Conservation (phyloP, 257 asterid genomes). For the Thymus quinquecostatus region DNA sequence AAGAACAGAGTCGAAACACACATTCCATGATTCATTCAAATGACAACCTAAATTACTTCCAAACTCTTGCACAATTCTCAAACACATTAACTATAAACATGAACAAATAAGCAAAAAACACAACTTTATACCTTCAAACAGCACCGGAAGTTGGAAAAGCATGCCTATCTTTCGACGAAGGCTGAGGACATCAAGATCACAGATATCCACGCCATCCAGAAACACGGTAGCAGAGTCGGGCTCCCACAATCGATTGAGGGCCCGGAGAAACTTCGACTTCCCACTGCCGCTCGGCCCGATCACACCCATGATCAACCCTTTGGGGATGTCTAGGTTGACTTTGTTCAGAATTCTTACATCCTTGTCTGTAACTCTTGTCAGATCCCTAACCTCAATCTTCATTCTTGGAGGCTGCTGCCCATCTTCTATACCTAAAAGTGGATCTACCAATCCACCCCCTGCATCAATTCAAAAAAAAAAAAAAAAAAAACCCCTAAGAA, state of each 20-base stretch:
- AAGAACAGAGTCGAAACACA: too few species aligned
- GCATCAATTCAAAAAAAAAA: background rate
- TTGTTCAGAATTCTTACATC: constrained; percentile 53
- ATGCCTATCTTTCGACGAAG: constrained; percentile 77
- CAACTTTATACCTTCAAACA: constrained; percentile 59
- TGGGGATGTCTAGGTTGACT: constrained; percentile 59
- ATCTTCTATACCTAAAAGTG: too few species aligned
- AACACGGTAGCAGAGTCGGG: constrained; percentile 65
- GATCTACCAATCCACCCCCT: too few species aligned
- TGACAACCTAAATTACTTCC: background rate
- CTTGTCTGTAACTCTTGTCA: constrained; percentile 50
- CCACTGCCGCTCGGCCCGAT: constrained; percentile 92
- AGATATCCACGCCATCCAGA: constrained; percentile 67
- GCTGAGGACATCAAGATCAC: constrained; percentile 60
- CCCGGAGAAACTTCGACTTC: constrained; percentile 73
- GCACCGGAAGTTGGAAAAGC: constrained; percentile 80
- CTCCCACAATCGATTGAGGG: constrained; percentile 78
- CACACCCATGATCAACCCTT: constrained; percentile 71
- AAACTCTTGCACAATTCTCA: constrained; percentile 2
- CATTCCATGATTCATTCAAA: background rate
- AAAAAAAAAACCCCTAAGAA: background rate
- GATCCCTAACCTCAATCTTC: constrained; percentile 61
- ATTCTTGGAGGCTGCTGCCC: background rate
- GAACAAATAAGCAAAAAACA: background rate
- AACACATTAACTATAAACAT: background rate